These are phyloP conservation scores for Themeda triandra DNA, from an alignment of 176 grass and related monocot species.

Conservation along the genomic window DNA sequence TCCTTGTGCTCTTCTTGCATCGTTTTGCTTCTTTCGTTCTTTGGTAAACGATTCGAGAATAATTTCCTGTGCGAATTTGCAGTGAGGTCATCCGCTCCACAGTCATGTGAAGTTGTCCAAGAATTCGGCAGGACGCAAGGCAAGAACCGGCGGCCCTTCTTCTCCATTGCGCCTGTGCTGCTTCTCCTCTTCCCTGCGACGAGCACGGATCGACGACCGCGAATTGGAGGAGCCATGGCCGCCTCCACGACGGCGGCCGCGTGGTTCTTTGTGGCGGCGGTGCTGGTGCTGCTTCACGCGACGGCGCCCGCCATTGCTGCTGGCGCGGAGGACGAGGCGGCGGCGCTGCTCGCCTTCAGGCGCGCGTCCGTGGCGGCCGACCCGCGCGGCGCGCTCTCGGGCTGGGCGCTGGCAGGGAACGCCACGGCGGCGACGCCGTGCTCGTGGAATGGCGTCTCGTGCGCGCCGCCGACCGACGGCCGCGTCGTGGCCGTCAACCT, in stretches of 20 bases:
- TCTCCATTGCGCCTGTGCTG: slow-evolving; percentile 3
- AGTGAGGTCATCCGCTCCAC: slow-evolving; percentile 8
- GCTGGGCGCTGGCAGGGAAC: slow-evolving; percentile 47
- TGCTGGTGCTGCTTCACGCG: slow-evolving; percentile 3
- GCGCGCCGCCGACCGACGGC: slow-evolving; percentile 28
- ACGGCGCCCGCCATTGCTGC: slow-evolving; percentile 33
- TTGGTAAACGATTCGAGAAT: neutral
- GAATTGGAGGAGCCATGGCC: slow-evolving; percentile 34
- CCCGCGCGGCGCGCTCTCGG: slow-evolving; percentile 36
- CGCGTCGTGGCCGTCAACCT: slow-evolving; percentile 63
- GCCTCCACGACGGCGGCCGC: slow-evolving; percentile 5
- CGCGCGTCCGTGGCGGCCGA: slow-evolving; percentile 49
- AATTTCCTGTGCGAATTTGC: slow-evolving; percentile 3
- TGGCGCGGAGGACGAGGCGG: slow-evolving; percentile 52
- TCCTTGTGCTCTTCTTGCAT: slow-evolving; percentile 14
- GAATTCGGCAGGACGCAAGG: slow-evolving; percentile 5
- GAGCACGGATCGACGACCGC: neutral
- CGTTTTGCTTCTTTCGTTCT: neutral
- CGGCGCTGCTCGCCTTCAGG: slow-evolving; percentile 68
- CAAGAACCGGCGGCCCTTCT: neutral
- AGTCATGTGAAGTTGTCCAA: slow-evolving; percentile 43
- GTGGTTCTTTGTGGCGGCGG: slow-evolving; percentile 4
- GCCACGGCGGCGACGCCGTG: slow-evolving; percentile 39
- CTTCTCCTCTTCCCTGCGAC: neutral
- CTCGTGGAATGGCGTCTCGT: slow-evolving; percentile 62